Conservation (phyloP, 345 rosid genomes). For the Salix arbutifolia region DNA sequence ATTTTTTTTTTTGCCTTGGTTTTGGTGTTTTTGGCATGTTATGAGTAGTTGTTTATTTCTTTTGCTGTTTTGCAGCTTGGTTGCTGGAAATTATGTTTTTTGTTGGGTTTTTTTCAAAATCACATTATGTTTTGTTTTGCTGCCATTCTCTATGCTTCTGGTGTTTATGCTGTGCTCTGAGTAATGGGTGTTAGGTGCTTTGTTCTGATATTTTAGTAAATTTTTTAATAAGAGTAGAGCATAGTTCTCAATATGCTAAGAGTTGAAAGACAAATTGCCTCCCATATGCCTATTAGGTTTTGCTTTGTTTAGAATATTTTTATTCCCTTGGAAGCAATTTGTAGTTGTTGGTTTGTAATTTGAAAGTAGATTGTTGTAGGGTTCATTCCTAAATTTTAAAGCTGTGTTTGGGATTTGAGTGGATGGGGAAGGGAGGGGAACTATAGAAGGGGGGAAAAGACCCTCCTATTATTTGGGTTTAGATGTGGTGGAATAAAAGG, state of each 20-base stretch:
- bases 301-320: background rate
- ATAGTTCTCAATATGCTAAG: background rate
- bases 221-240: too few relatives aligned
- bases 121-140: background rate
- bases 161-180: background rate
- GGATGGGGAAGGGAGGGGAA: background rate
- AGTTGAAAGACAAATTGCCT: background rate
- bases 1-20: background rate
- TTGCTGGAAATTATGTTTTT: background rate
- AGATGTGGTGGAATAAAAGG: background rate
- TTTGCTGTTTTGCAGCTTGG: background rate
- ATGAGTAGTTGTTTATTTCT: background rate
- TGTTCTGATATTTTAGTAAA: background rate
- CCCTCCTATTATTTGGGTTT: background rate
- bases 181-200: background rate
- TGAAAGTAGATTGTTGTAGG: background rate
- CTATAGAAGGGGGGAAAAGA: background rate
- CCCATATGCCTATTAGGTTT: background rate
- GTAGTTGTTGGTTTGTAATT: background rate
- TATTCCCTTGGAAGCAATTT: background rate
- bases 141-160: background rate
- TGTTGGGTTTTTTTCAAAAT: background rate
- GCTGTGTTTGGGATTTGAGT: background rate
- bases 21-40: background rate
- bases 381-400: background rate